Evolutionary conservation across 768 basidiomycete species (phyloP).

Genomic region (Rhizopogon sp.): DNA sequence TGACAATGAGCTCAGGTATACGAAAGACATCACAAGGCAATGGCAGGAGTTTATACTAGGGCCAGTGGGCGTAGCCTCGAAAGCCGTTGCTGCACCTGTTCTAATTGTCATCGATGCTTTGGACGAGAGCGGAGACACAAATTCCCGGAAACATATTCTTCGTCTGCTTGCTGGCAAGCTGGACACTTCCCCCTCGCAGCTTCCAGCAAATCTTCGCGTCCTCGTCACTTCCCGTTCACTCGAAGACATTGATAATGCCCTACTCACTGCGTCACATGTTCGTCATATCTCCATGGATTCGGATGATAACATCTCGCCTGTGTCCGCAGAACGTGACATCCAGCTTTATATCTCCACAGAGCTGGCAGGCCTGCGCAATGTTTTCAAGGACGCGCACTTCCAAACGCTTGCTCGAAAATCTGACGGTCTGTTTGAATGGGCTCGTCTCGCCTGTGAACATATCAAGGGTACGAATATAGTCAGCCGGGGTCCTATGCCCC

Average conservation of each 20-base stretch:
- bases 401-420: neutral
- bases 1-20: neutral
- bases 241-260: neutral
- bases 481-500: neutral
- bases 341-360: neutral
- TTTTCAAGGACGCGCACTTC: neutral
- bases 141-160: conserved; percentile 8
- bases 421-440: conserved; percentile 4
- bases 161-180: neutral
- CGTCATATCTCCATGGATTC: neutral
- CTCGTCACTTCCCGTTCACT: conserved; percentile 6
- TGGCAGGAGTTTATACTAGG: conserved; percentile 12
- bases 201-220: neutral
- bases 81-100: conserved; percentile 11
- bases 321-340: conserved; percentile 1
- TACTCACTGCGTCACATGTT: neutral
- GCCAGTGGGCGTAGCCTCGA: conserved; percentile 7
- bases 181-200: no score
- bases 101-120: conserved; percentile 21
- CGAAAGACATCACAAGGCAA: conserved; percentile 1
- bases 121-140: conserved; percentile 10
- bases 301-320: neutral
- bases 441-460: conserved; percentile 4
- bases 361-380: neutral
- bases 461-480: neutral